Percentiles rank a stretch among this genome's conserved stretches.
phyloP scores from a whole-genome alignment of 495 filamentous ascomycete species.

The Astrothelium macrocarpum region DNA sequence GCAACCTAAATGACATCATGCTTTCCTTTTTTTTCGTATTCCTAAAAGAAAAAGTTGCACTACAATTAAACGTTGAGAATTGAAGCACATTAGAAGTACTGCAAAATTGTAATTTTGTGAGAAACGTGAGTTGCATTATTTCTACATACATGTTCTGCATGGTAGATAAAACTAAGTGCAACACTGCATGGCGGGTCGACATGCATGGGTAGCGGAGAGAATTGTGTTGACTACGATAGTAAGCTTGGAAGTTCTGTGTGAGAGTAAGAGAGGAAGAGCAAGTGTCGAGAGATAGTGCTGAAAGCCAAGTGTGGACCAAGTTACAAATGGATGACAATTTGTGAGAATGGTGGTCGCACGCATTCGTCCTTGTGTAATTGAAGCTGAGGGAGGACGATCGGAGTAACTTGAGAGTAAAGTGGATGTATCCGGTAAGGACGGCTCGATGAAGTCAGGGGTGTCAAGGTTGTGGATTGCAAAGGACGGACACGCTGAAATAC shows the following conservation, averaged over 20 bases:
- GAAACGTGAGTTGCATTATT: slow-evolving; percentile 7
- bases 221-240: neutral
- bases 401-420: neutral
- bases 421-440: neutral
- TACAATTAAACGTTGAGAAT: neutral
- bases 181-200: slow-evolving; percentile 4
- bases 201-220: neutral
- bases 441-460: neutral
- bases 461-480: neutral
- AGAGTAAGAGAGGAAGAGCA: neutral
- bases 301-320: neutral
- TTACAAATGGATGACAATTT: neutral
- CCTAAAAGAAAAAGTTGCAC: neutral
- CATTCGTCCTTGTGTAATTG: neutral
- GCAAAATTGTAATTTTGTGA: neutral
- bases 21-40: neutral
- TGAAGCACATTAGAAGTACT: neutral
- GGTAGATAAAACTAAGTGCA: slow-evolving; percentile 7
- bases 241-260: neutral
- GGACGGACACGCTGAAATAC: neutral
- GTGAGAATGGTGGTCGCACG: neutral
- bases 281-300: neutral
- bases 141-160: slow-evolving; percentile 8
- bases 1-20: neutral
- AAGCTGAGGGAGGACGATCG: neutral